A percentile compares a stretch with the other conserved stretches of the same genome.
Evolutionary conservation across 139 green algal species (phyloP).

Genomic region (Axilococcus clingmanii): DNA sequence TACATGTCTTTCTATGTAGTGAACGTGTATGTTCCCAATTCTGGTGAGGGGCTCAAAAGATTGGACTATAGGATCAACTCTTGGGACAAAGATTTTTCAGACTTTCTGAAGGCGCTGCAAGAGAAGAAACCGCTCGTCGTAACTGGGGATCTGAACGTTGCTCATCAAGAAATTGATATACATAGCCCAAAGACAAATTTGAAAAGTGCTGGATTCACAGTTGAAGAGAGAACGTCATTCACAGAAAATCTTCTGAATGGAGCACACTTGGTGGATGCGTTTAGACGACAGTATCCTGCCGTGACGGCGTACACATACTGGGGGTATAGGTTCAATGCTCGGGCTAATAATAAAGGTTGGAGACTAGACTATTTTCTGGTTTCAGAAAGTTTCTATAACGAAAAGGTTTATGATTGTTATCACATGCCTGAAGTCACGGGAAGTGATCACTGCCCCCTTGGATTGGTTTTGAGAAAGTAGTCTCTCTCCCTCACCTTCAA

Average conservation of each 20-base stretch:
- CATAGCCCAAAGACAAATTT: conserved; percentile 63
- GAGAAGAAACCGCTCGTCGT: conserved; percentile 43
- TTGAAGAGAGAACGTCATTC: conserved; percentile 63
- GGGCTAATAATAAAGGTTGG: conserved; percentile 53
- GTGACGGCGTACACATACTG: conserved; percentile 60
- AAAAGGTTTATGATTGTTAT: conserved; percentile 46
- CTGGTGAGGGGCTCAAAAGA: conserved; percentile 40
- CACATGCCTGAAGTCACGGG: conserved; percentile 44
- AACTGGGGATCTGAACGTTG: conserved; percentile 38
- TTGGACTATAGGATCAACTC: conserved; percentile 43
- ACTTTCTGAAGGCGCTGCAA: conserved; percentile 26
- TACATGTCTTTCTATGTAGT: conserved; percentile 24
- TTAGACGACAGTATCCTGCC: conserved; percentile 43
- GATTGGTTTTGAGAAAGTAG: not conserved
- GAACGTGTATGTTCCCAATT: conserved; percentile 51
- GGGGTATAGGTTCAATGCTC: conserved; percentile 31
- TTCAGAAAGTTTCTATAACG: conserved; percentile 15
- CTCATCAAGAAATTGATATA: conserved; percentile 64
- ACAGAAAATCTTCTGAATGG: conserved; percentile 19
- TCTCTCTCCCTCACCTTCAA: too few species aligned
- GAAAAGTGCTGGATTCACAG: conserved; percentile 57
- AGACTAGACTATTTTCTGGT: conserved; percentile 71
- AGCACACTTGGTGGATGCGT: conserved; percentile 47
- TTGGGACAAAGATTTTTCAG: conserved; percentile 33
- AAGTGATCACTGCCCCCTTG: conserved; percentile 25